Conservation (phyloP, 179 eudicot species). For the Spinacia oleracea region DNA sequence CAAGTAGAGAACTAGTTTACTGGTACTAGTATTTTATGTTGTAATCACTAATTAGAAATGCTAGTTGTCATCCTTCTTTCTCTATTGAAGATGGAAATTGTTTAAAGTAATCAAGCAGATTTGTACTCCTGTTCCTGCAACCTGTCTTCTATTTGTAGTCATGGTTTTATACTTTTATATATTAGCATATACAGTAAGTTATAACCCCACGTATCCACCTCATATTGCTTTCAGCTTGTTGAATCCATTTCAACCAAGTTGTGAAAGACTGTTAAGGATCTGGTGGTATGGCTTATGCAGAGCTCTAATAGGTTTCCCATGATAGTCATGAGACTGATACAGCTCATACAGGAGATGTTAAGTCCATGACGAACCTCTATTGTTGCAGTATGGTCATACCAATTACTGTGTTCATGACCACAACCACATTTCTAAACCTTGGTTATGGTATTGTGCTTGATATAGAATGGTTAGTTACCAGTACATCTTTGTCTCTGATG, state of each 20-base stretch:
- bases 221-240: background rate
- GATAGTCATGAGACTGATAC: too few relatives aligned
- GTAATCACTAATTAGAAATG: background rate
- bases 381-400: background rate
- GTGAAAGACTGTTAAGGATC: background rate
- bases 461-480: background rate
- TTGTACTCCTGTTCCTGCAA: slow-evolving; percentile 15
- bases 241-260: background rate
- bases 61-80: background rate
- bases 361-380: background rate
- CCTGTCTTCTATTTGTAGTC: background rate
- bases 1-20: background rate
- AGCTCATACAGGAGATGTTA: background rate
- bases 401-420: background rate
- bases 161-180: background rate
- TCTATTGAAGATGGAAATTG: background rate
- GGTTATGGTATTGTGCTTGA: background rate
- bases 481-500: background rate
- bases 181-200: background rate
- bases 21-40: background rate
- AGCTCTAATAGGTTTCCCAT: too few relatives aligned
- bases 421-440: background rate
- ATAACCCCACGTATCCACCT: background rate
- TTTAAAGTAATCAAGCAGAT: background rate
- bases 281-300: background rate